Evolutionary conservation across 1,284 basidiomycete species (phyloP).

Genomic region (Trametes pubescens): DNA sequence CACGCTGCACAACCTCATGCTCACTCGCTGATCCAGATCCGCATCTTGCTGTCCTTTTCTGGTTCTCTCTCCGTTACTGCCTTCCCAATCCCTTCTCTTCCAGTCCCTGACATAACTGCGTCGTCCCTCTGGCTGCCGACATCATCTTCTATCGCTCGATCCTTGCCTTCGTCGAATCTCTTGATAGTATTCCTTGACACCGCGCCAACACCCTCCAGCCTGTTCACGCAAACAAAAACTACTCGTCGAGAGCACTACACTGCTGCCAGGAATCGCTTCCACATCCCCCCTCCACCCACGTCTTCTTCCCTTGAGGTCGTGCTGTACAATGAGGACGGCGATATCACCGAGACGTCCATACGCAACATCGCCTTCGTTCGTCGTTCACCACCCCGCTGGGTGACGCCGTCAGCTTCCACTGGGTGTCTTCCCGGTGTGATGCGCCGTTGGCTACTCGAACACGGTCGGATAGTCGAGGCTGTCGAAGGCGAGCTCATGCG

Average conservation of each 20-base stretch:
- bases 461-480: constrained; percentile 60
- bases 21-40: constrained; percentile 52
- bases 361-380: constrained; percentile 71
- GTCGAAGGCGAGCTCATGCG: constrained; percentile 50
- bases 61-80: constrained; percentile 56
- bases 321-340: constrained; percentile 59
- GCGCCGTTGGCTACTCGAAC: constrained; percentile 69
- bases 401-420: constrained; percentile 64
- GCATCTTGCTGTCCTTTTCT: constrained; percentile 57
- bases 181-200: constrained; percentile 61
- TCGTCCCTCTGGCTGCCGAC: constrained; percentile 33
- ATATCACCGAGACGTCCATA: constrained; percentile 70
- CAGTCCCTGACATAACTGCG: constrained; percentile 46
- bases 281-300: constrained; percentile 49
- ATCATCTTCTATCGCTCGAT: constrained; percentile 8
- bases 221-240: constrained; percentile 75
- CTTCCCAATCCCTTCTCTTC: constrained; percentile 47
- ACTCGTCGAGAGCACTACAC: constrained; percentile 67
- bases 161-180: constrained; percentile 27
- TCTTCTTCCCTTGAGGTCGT: constrained; percentile 58
- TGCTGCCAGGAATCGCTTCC: constrained; percentile 62
- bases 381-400: constrained; percentile 53
- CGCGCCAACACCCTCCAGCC: constrained; percentile 56
- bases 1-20: neutral
- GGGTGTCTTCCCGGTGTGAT: constrained; percentile 78